phyloP scores from a whole-genome alignment of 106 monocot genomes.

The Dioscorea alata region DNA sequence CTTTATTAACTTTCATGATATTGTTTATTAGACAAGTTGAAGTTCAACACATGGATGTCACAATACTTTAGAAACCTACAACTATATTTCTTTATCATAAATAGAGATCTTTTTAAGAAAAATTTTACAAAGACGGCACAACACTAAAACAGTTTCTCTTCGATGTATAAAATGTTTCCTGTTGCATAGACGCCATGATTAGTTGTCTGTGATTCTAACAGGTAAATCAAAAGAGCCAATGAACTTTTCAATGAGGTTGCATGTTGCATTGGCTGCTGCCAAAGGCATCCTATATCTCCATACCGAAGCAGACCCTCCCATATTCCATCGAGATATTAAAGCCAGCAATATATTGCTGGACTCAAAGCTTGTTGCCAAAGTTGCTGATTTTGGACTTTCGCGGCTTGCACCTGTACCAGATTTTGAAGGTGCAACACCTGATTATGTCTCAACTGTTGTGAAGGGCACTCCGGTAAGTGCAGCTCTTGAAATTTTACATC shows the following conservation, averaged over 20 bases:
- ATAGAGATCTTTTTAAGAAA: no score
- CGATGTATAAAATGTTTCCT: no score
- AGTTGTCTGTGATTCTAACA: conserved; percentile 13
- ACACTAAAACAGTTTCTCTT: no score
- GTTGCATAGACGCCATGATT: no score
- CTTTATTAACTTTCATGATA: no score
- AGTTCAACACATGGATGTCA: no score
- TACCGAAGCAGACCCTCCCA: conserved; percentile 83
- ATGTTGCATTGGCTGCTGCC: conserved; percentile 68
- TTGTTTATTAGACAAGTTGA: no score
- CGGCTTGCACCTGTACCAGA: conserved; percentile 70
- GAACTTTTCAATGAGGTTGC: conserved; percentile 51
- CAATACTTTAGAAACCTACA: no score
- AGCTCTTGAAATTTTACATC: not conserved
- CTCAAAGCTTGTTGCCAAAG: conserved; percentile 61
- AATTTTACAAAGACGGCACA: no score
- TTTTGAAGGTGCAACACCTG: conserved; percentile 46
- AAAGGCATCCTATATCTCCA: conserved; percentile 85
- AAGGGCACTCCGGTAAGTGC: conserved; percentile 89
- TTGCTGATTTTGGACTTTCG: conserved; percentile 95
- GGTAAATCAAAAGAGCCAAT: conserved; percentile 31
- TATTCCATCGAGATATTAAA: conserved; percentile 96
- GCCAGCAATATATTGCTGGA: conserved; percentile 89
- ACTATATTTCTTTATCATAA: no score
- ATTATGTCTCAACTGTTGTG: conserved; percentile 75